These are phyloP conservation scores for Ascochyta viciae-villosae DNA, from an alignment of 2,329 filamentous ascomycete species.

Conservation along the genomic window DNA sequence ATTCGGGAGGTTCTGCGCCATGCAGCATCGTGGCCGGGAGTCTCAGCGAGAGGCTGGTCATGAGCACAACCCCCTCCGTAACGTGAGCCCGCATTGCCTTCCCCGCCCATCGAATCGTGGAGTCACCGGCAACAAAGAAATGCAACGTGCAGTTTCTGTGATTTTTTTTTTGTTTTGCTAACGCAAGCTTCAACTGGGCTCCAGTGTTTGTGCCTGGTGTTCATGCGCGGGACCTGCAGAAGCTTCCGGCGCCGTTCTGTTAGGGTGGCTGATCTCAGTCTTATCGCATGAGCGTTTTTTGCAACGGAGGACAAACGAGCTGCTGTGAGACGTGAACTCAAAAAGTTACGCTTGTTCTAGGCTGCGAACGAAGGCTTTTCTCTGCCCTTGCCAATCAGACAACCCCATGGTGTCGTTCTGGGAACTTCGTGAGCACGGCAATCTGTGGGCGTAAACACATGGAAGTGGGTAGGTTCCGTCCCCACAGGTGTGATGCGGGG, in stretches of 20 bases:
- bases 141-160: background rate
- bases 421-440: slow-evolving; percentile 1
- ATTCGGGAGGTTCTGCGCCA: slow-evolving; percentile 26
- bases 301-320: slow-evolving; percentile 4
- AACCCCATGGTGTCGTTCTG: background rate
- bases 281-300: slow-evolving; percentile 7
- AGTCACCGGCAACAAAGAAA: background rate
- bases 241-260: slow-evolving; percentile 26
- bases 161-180: background rate
- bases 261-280: slow-evolving; percentile 16
- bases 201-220: slow-evolving; percentile 21
- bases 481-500: background rate
- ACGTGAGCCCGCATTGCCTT: slow-evolving; percentile 19
- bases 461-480: slow-evolving; percentile 1
- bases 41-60: slow-evolving; percentile 10
- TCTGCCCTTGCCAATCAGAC: slow-evolving; percentile 5
- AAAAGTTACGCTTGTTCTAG: slow-evolving; percentile 5
- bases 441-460: background rate
- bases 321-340: slow-evolving; percentile 8
- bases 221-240: slow-evolving; percentile 34
- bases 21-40: slow-evolving; percentile 11
- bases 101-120: background rate
- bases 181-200: slow-evolving; percentile 1
- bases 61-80: slow-evolving; percentile 9
- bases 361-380: background rate